These are phyloP conservation scores for Moniliophthora roreri DNA, from an alignment of 1,284 basidiomycete species.

Conservation along the genomic window DNA sequence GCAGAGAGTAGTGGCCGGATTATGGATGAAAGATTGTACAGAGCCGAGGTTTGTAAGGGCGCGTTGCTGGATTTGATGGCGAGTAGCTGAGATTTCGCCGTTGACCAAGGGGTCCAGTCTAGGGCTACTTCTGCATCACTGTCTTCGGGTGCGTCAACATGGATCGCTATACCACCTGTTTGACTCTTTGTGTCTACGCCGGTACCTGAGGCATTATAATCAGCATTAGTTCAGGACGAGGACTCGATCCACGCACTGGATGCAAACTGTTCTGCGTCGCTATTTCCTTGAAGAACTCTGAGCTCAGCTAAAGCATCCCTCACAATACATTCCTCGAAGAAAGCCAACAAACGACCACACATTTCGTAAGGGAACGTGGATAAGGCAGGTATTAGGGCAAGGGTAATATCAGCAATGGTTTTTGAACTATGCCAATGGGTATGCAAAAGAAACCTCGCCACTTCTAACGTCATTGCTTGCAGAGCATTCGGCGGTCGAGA, in stretches of 20 bases:
- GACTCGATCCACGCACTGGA: not conserved
- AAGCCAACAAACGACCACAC: constrained; percentile 55
- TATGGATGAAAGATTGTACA: constrained; percentile 62
- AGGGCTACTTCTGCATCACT: constrained; percentile 9
- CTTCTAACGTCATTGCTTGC: constrained; percentile 61
- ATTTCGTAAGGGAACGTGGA: constrained; percentile 59
- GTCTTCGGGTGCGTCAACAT: constrained; percentile 52
- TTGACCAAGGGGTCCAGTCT: constrained; percentile 31
- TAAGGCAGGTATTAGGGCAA: constrained; percentile 68
- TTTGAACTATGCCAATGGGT: constrained; percentile 50
- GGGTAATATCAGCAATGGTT: constrained; percentile 56
- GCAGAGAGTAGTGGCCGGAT: constrained; percentile 58
- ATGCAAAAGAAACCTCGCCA: constrained; percentile 59
- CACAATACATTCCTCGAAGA: constrained; percentile 62
- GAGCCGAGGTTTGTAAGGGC: constrained; percentile 50
- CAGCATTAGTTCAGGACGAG: no score
- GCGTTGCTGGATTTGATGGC: constrained; percentile 52
- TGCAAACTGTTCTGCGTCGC: not conserved
- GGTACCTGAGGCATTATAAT: no score
- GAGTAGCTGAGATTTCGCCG: constrained; percentile 21
- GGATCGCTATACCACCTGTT: constrained; percentile 41
- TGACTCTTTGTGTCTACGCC: no score
- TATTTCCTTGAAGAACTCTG: constrained; percentile 32
- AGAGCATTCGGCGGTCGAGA: constrained; percentile 64
- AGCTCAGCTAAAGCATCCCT: constrained; percentile 49